Conservation (phyloP, 2,329 filamentous ascomycete genomes). For the Aspergillus tubingensis region DNA sequence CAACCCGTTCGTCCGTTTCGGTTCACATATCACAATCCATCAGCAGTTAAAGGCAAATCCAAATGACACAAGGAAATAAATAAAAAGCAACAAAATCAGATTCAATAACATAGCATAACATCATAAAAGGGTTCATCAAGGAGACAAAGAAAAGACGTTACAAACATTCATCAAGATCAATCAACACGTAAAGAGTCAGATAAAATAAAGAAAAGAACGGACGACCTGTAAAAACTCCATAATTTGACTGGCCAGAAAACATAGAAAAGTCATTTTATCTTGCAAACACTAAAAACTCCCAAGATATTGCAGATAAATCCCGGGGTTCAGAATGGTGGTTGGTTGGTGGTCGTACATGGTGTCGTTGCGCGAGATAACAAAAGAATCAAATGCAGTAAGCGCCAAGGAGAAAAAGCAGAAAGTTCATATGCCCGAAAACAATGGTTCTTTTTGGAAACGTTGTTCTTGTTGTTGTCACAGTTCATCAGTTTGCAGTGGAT, state of each 20-base stretch:
- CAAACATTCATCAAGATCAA: not conserved
- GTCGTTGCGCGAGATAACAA: slow-evolving; percentile 10
- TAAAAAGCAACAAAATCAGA: not conserved
- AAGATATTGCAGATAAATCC: slow-evolving; percentile 16
- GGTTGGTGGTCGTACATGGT: slow-evolving; percentile 20
- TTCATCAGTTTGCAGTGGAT: slow-evolving; percentile 10
- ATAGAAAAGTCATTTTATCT: not conserved
- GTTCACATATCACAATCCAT: not conserved
- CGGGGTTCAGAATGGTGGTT: not conserved
- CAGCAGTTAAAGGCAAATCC: not conserved
- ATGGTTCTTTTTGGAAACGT: not conserved
- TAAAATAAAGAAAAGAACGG: slow-evolving; percentile 12
- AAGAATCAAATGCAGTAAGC: slow-evolving; percentile 7
- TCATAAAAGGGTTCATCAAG: not conserved
- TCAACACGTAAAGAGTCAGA: not conserved
- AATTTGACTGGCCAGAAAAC: slow-evolving; percentile 4
- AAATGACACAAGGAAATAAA: not conserved
- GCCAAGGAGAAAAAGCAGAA: slow-evolving; percentile 3
- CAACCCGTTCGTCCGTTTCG: no score
- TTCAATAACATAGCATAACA: not conserved
- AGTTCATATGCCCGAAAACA: slow-evolving; percentile 15
- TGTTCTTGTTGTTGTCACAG: not conserved
- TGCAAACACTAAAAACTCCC: slow-evolving; percentile 12
- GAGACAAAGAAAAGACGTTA: not conserved
- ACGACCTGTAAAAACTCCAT: slow-evolving; percentile 25